Base-by-base conservation (phyloP, 768 basidiomycete genomes). In the Lanmaoa pseudosensibilis region DNA sequence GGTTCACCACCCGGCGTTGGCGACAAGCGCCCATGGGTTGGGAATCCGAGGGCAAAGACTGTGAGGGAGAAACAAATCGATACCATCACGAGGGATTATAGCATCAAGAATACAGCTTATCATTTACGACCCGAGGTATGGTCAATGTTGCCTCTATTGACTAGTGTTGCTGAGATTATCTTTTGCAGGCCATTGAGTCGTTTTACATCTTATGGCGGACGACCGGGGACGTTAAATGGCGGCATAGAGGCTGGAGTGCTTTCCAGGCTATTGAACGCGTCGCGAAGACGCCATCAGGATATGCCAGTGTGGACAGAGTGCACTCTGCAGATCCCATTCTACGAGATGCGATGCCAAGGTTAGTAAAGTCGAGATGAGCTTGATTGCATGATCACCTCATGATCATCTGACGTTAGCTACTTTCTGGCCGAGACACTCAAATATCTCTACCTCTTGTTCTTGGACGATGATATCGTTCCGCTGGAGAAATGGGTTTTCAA, bases 321-420 rank as follows among this genome's bases (percentile, higher is more conserved):
- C 77, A 83, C 27, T 50, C 62, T 19, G 60, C 68, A 2, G 73
- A 75, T n/a, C 74, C 77, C 1, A 50, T 61, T 13, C 71, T 76
- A 64, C 65, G 66, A 32, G 81, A 91, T 61, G 75, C 76, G 21
- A 90, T 90, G 87, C 89, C 90, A n/a, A 90, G 88, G 88, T 87
- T 39, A 54, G 80, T 66, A 6, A 16, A 34, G 13, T 23, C 12
- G n/a, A 36, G 69, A 19, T 32, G 27, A 19, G 4, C 37, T 30
- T 25, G 18, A 25, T 33, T 39, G 23, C n/a, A 18, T 52, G 50
- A 36, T 58, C 27, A 30, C 21, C 21, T 32, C 1, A 39, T n/a
- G n/a, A n/a, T 52, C 33, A 41, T 52, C 23, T 16, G 27, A 34
- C 16, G 0, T 30, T 23, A 81, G 81, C 56, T 83, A 77, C 69